These are phyloP conservation scores for Capsicum chinense DNA, from an alignment of 257 asterid species.

Conservation along the genomic window DNA sequence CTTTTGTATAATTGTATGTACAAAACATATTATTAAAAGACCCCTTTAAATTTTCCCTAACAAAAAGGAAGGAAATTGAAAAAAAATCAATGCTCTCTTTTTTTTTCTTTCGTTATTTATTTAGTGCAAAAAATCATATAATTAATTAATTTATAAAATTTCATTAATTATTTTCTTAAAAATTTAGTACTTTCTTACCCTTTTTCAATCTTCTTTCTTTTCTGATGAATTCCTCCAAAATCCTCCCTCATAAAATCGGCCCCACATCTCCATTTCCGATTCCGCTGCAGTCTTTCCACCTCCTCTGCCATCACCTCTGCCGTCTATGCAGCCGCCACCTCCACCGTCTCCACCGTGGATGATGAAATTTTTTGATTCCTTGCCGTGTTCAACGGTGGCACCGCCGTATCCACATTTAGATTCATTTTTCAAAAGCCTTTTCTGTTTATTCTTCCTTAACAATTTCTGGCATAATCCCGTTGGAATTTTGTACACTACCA, in stretches of 20 bases:
- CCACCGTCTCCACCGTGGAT: slow-evolving; percentile 30
- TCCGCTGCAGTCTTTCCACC: slow-evolving; percentile 34
- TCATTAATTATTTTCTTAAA: neutral
- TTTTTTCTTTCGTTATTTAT: neutral
- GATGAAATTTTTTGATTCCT: slow-evolving; percentile 24
- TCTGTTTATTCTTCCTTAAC: slow-evolving; percentile 43
- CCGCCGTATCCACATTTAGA: neutral
- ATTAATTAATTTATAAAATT: neutral
- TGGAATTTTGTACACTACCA: slow-evolving; percentile 74
- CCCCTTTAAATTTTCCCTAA: neutral
- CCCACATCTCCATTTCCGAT: slow-evolving; percentile 74
- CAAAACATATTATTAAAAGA: neutral
- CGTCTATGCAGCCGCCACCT: slow-evolving; percentile 21
- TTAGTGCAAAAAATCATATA: neutral
- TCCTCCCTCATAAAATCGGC: slow-evolving; percentile 66
- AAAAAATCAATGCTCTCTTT: neutral
- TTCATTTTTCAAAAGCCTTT: slow-evolving; percentile 39
- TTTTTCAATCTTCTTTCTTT: slow-evolving; percentile 36
- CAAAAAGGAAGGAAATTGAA: neutral
- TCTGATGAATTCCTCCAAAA: slow-evolving; percentile 79
- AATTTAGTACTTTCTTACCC: neutral
- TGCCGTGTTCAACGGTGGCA: neutral
- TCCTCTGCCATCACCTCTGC: slow-evolving; percentile 29
- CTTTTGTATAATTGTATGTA: neutral
- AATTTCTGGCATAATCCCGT: slow-evolving; percentile 73